Evolutionary conservation across 306 rosid species (phyloP), one percentile per base, ranked within the genome.

Genomic region (Rosa persica): DNA sequence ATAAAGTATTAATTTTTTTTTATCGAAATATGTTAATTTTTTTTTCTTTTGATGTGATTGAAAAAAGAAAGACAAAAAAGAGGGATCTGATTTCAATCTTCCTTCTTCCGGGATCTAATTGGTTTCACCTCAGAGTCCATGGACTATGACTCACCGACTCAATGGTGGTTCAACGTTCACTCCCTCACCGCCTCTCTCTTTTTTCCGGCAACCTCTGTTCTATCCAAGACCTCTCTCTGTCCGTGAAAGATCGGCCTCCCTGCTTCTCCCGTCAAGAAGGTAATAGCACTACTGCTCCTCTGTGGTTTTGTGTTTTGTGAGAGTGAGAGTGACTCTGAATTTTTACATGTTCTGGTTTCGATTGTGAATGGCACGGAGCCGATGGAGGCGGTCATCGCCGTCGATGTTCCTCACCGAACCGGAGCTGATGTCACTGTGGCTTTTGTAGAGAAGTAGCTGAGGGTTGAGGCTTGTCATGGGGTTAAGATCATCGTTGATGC

Each of bases 371-470:
- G 97, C 47, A 79, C 92, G 67, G 98, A 94, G 86, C 93, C 97
- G 71, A 90, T 92, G 81, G 98, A 94, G 76, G 97, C 97, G 2
- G 89, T 94, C 81, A 89, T 92, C 82, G 79, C 88, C 83, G 60
- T 86, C 78, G 97, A 92, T 80, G 97, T 94, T 27, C 89, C 90
- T 71, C 95, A 97, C 3, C 90, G 98, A 76, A 85, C 95, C 22
- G 98, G 97, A 22, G 98, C 98, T 25, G 91, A 89, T 58, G 98
- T 94, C 77, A 90, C 88, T n/a, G 95, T 88, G 16, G 97, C 95
- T 17, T 90, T 97, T 40, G 90, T 89, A 70, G 86, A 86, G 68
- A 80, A 87, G 43, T 87, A 75, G 72, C 92, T 87, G 15, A 79
- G 86, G 17, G 91, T 94, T 3, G 88, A 90, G 39, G 95, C 95